Evolutionary conservation across 1,284 basidiomycete genomes (phyloP), one percentile per base, ranked within the genome.

Genomic region (Fomitopsis pinicola): DNA sequence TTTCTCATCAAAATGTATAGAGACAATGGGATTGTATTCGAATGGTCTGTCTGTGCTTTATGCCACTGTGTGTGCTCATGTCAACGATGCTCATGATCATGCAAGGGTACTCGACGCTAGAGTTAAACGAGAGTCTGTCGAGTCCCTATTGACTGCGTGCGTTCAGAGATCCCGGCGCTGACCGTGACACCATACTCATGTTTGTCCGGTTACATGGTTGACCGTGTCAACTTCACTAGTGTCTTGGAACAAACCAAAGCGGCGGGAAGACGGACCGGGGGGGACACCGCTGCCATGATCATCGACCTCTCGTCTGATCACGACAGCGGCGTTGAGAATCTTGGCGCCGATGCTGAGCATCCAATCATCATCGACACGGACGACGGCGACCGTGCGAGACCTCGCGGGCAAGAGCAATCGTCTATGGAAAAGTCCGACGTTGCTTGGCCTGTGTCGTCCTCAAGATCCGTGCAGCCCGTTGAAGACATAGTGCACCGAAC

Each of bases 1-100:
- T 9, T 8, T 33, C 7, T 50, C 48, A 50, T 22, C 17, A 5
- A 33, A 50, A 15, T 8, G 53, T 42, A 17, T 45, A 69, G 68
- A 42, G 48, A 61, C 17, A 62, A 67, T 28, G 66, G 66, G 8
- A 67, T 70, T 45, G 46, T 58, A 1, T 70, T 70, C 35, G 67
- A 68, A 33, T 70, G 68, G 68, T 70, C 57, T 22, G 63, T 64
- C 2, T 42, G 30, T 42, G n/a, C 1, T 7, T 15, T 26, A 22
- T 12, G 22, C 14, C 55, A 28, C 12, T 45, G n/a, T n/a, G 9
- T n/a, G 9, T n/a, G 17, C 33, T 14, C 42, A 17, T 46, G n/a
- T n/a, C 2, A 15, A 28, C 17, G 8, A 5, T 8, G 44, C 33
- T 30, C 54, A 12, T 38, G 2, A 15, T 15, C 36, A 22, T 19